Evolutionary conservation across 345 rosid genomes (phyloP).

Genomic region (Orychophragmus violaceus): DNA sequence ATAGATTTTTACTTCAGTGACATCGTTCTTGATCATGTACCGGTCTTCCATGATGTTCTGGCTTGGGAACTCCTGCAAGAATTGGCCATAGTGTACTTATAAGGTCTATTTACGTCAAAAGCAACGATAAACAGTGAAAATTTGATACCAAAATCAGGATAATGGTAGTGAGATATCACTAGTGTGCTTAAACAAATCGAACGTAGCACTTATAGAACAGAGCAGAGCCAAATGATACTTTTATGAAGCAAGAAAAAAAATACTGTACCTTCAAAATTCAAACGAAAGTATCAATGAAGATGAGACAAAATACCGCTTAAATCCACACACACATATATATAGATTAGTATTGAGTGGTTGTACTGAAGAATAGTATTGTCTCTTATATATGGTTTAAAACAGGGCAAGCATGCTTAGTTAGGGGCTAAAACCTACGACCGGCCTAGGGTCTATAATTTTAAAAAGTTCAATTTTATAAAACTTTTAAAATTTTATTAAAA

Average conservation of each 20-base stretch:
- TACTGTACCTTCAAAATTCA: not conserved
- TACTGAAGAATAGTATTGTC: not conserved
- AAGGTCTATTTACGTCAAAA: not conserved
- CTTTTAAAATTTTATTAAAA: no score
- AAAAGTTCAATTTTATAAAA: no score
- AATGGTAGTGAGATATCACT: not conserved
- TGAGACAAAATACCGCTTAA: slow-evolving; percentile 10
- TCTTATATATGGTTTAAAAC: not conserved
- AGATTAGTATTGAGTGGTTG: slow-evolving; percentile 23
- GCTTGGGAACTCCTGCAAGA: not conserved
- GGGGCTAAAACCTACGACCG: no score
- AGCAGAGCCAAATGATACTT: not conserved
- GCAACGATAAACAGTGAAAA: not conserved
- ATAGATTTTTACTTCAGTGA: slow-evolving; percentile 27
- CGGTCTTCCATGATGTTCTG: slow-evolving; percentile 17
- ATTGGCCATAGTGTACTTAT: not conserved
- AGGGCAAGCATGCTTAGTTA: no score
- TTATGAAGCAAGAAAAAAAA: not conserved
- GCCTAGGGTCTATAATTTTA: no score
- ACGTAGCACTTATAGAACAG: not conserved
- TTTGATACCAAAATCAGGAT: not conserved
- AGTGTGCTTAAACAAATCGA: not conserved
- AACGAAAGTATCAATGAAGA: slow-evolving; percentile 1
- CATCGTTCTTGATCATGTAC: slow-evolving; percentile 25
- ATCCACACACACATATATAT: not conserved